A percentile compares a stretch with the other conserved stretches of the same genome.
Conservation (phyloP, 164 flowering plant species). For the Malania oleifera region DNA sequence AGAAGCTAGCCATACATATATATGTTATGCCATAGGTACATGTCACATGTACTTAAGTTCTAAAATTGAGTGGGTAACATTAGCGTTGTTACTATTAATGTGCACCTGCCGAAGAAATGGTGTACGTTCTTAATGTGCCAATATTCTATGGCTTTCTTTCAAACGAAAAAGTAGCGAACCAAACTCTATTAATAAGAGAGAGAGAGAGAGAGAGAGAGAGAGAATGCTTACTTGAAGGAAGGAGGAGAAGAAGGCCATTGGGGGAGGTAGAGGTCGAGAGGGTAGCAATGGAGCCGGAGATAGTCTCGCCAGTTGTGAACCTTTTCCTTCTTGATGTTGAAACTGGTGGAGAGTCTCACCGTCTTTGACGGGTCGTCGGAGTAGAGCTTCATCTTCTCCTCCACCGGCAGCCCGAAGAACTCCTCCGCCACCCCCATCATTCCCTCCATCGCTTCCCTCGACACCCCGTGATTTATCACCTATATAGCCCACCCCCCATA, state of each 20-base stretch:
- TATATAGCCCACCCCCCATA: no score
- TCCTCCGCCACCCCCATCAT: constrained; percentile 42
- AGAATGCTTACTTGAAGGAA: constrained; percentile 53
- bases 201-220: not conserved
- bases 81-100: no score
- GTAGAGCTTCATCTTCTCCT: constrained; percentile 68
- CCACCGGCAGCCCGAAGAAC: constrained; percentile 57
- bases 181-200: not conserved
- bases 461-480: constrained; percentile 78
- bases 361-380: constrained; percentile 55
- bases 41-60: no score
- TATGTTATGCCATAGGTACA: no score
- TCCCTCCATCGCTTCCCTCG: constrained; percentile 26
- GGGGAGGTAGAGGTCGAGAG: constrained; percentile 46
- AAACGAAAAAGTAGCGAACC: no score
- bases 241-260: constrained; percentile 81
- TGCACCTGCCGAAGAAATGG: no score
- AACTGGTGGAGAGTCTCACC: constrained; percentile 69
- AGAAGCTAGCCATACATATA: no score
- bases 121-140: no score
- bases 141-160: no score
- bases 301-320: constrained; percentile 89
- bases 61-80: no score
- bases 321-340: constrained; percentile 59
- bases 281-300: constrained; percentile 74